phyloP scores from a whole-genome alignment of 495 filamentous ascomycete species.

The Aeminium ludgeri region DNA sequence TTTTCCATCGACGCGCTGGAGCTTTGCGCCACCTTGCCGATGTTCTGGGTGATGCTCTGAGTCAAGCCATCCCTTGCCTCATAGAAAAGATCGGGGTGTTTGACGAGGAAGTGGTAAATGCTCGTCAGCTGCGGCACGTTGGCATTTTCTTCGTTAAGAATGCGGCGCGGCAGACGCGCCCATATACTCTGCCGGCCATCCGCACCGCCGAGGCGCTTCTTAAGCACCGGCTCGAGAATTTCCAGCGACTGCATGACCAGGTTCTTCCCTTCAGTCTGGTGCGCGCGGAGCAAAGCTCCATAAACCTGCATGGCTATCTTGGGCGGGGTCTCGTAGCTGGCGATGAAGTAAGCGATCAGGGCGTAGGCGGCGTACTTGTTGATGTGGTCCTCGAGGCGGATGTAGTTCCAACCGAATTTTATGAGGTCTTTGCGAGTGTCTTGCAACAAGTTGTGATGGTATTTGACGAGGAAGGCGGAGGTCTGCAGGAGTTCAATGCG shows the following conservation, averaged over 20 bases:
- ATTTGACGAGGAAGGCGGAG: slow-evolving; percentile 86
- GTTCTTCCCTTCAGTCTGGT: slow-evolving; percentile 83
- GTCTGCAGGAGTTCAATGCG: slow-evolving; percentile 91
- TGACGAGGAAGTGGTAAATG: slow-evolving; percentile 91
- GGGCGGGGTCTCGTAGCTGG: slow-evolving; percentile 84
- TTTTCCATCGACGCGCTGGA: slow-evolving; percentile 80
- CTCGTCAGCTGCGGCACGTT: slow-evolving; percentile 92
- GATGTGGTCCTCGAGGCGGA: slow-evolving; percentile 91
- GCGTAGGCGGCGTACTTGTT: slow-evolving; percentile 98
- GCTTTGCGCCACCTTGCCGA: slow-evolving; percentile 73
- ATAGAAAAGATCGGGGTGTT: slow-evolving; percentile 85
- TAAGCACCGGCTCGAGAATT: slow-evolving; percentile 79
- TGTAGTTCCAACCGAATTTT: slow-evolving; percentile 98
- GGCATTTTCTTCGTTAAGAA: slow-evolving; percentile 86
- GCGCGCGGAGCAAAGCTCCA: slow-evolving; percentile 71
- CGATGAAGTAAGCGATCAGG: slow-evolving; percentile 92
- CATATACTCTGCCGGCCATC: slow-evolving; percentile 57
- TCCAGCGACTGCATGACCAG: slow-evolving; percentile 90
- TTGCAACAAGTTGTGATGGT: slow-evolving; percentile 65
- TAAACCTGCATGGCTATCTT: slow-evolving; percentile 96
- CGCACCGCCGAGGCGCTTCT: slow-evolving; percentile 43
- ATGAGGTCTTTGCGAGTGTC: slow-evolving; percentile 96
- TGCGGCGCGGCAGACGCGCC: slow-evolving; percentile 80
- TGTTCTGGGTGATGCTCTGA: slow-evolving; percentile 68
- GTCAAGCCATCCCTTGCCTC: slow-evolving; percentile 84